These are phyloP conservation scores for Scenedesmus sp. DNA, from an alignment of 163 green algal species.

Conservation along the genomic window DNA sequence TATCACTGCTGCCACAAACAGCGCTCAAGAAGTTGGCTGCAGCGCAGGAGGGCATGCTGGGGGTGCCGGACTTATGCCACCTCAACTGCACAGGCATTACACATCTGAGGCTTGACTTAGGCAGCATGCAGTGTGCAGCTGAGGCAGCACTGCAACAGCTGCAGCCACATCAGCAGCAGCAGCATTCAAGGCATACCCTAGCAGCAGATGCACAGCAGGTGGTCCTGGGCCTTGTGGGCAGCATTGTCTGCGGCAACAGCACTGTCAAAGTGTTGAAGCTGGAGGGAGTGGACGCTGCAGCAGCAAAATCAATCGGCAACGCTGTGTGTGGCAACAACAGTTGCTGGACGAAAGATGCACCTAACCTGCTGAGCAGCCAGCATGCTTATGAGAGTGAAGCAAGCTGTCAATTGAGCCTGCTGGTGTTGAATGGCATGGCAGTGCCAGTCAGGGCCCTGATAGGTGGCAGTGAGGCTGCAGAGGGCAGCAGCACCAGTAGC, in stretches of 20 bases:
- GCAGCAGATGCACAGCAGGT: background rate
- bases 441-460: conserved; percentile 13
- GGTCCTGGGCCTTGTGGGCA: background rate
- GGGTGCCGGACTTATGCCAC: background rate
- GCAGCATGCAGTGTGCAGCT: background rate
- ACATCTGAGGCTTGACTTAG: conserved; percentile 23
- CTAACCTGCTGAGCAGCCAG: background rate
- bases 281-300: background rate
- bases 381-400: background rate
- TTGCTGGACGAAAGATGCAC: background rate
- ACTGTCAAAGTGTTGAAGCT: conserved; percentile 18
- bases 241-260: background rate
- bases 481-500: background rate
- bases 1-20: conserved; percentile 25
- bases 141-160: background rate
- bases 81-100: conserved; percentile 13
- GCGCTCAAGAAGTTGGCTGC: conserved; percentile 30
- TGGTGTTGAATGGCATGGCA: conserved; percentile 18
- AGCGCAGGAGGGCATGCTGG: background rate
- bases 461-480: background rate
- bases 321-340: background rate
- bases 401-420: background rate
- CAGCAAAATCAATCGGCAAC: background rate
- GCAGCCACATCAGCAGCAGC: conserved; percentile 16
- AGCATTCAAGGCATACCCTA: background rate